Evolutionary conservation across 371 early-diverging fungal genomes (phyloP).

Genomic region (Blastocladiella emersonii): DNA sequence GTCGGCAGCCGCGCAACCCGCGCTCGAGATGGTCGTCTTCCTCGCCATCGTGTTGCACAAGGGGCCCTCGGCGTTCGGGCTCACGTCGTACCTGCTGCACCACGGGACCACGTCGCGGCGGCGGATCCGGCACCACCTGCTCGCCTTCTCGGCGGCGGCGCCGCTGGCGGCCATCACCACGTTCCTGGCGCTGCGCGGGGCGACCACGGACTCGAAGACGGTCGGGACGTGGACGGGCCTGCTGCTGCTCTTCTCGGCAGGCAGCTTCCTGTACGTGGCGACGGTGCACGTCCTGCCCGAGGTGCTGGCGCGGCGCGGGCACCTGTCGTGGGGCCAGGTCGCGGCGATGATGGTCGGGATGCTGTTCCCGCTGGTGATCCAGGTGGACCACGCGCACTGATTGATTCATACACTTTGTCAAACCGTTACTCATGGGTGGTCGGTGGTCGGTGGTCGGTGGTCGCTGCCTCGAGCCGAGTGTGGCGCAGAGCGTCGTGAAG

Average conservation of each 20-base stretch:
- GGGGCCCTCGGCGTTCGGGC: slow-evolving; percentile 85
- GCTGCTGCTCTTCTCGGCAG: slow-evolving; percentile 65
- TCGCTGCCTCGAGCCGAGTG: too few relatives aligned
- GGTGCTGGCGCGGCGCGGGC: slow-evolving; percentile 9
- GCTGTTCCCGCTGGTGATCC: slow-evolving; percentile 20
- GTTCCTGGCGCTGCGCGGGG: slow-evolving; percentile 19
- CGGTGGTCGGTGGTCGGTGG: too few relatives aligned
- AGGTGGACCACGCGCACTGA: slow-evolving; percentile 19
- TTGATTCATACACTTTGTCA: not conserved
- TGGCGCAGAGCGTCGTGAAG: too few relatives aligned
- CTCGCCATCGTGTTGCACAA: slow-evolving; percentile 94
- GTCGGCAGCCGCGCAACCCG: slow-evolving; percentile 35
- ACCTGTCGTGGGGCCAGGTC: slow-evolving; percentile 6
- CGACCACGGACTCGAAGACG: slow-evolving; percentile 14
- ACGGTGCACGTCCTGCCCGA: slow-evolving; percentile 59
- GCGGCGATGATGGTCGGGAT: slow-evolving; percentile 20
- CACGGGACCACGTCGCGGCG: slow-evolving; percentile 41
- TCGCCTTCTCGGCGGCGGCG: slow-evolving; percentile 69
- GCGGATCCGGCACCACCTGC: slow-evolving; percentile 55
- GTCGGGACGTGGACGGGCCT: slow-evolving; percentile 64
- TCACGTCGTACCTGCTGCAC: slow-evolving; percentile 64
- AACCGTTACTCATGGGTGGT: too few relatives aligned
- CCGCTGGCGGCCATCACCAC: slow-evolving; percentile 71
- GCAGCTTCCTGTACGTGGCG: slow-evolving; percentile 87
- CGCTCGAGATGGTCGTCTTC: slow-evolving; percentile 72